Base-by-base conservation (phyloP, 1,284 basidiomycete species). In the Naganishia sp. region DNA sequence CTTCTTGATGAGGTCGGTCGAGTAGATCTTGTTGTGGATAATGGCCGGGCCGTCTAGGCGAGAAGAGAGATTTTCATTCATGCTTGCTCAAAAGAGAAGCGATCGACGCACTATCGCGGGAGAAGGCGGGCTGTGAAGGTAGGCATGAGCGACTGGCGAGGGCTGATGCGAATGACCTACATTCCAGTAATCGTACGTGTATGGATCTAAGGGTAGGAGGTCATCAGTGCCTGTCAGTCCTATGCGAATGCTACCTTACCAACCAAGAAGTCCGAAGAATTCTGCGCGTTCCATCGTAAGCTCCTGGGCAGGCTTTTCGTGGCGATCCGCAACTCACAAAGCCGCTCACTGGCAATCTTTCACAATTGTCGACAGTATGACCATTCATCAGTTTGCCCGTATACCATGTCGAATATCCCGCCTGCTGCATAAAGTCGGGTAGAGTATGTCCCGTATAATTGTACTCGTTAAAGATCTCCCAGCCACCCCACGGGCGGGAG, bases 301-400 rank as follows among this genome's bases (percentile, higher is more conserved):
- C 25, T 18, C 11, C 18, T 15, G 18, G 18, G 18, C 50, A 15
- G 15, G 16, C 18, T 36, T 4, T 9, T 1, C 10, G 9, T n/a
- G 16, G 3, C 50, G 31, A 33, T 53, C 50, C 5, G 25, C 28
- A 4, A 33, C 50, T 33, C 13, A 53, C 50, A 54, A 53, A 66
- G 2, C 56, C 64, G 42, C 69, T 60, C n/a, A 71, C 59, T 13
- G 72, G 71, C 16, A 72, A 55, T 1, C 53, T 18, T 42, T 71
- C 71, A 61, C 70, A 72, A 55, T 76, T 75, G 7, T 65, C 48
- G 1, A 66, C 70, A 0, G 66, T 73, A 63, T 75, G 73, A 39
- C 68, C 74, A 55, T 77, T 77, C 75, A 77, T 76, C 9, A 73
- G 66, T 67, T 78, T 78, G 36, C 76, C 76, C 0, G 69, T 68